Base-by-base conservation (phyloP, 805 yeast genomes). In the Clavispora carvajalis region DNA sequence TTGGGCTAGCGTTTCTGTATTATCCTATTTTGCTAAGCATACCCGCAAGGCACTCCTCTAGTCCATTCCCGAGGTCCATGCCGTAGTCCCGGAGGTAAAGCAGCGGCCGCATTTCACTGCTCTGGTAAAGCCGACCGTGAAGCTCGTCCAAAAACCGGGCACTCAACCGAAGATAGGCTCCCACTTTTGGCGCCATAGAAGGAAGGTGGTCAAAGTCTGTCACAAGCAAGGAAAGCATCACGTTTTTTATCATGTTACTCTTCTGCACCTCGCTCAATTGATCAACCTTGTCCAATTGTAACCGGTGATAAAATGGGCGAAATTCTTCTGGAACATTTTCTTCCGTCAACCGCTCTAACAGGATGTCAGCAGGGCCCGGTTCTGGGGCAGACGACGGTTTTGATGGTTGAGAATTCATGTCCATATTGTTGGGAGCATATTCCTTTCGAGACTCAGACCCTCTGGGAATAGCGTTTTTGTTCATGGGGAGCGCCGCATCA, bases 171-270 rank as follows among this genome's bases (percentile, higher is more conserved):
- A 66, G 39, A 43, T 54, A 62, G 15, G 49, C 49, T 4, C 65
- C 65, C 31, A 58, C 52, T 39, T 57, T 57, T 22, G 51, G 52
- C 4, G 61, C 42, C 31, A 57, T 56, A 4, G 37, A 33, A 11
- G 66, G 64, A 7, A 65, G 48, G 33, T 55, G 51, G 37, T 54
- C 60, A 34, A 54, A 58, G 40, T 60, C 59, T 22, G 65, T 53
- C 15, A 65, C 55, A 26, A 63, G 53, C 28, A 69, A 48, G 28
- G 62, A 55, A 12, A 64, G 55, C 63, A 67, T 57, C 10, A 66
- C 38, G 42, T 58, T 57, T 37, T 67, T 67, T 43, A 67, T 47
- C 22, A 60, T 31, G 42, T 61, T 63, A 19, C 56, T 46, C 52
- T 62, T 48, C 46, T 65, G 64, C 8, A 46, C 44, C 37, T 48